A percentile compares a stretch with the other conserved stretches of the same genome.
Conservation (phyloP, 768 basidiomycete species). For the Agaricus subrufescens region DNA sequence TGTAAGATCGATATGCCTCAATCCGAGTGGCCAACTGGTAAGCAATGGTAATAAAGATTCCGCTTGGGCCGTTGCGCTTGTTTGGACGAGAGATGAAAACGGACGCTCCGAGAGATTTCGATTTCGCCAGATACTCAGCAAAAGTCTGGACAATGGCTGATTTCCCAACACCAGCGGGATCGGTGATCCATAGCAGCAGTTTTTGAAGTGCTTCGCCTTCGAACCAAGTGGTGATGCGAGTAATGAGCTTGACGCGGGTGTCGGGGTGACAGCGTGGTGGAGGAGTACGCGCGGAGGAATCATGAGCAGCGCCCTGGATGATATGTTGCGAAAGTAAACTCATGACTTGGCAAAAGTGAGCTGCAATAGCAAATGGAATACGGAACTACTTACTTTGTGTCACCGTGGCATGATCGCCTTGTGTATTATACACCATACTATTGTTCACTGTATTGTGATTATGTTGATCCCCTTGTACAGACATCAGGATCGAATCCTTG, state of each 20-base stretch:
- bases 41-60: not conserved
- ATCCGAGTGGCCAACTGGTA: not conserved
- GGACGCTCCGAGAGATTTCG: not conserved
- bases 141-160: constrained; percentile 4
- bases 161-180: constrained; percentile 10
- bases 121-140: not conserved
- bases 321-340: not conserved
- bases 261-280: not conserved
- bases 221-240: not conserved
- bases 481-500: too few relatives aligned
- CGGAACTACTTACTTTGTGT: too few relatives aligned
- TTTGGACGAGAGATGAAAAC: constrained; percentile 4
- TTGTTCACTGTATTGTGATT: too few relatives aligned
- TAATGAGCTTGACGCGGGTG: not conserved
- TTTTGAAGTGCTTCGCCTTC: not conserved
- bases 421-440: too few relatives aligned
- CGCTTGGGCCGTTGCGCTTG: not conserved
- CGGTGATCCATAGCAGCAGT: constrained; percentile 1
- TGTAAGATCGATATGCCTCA: not conserved
- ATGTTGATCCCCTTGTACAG: too few relatives aligned
- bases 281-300: not conserved
- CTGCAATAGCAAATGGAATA: too few relatives aligned
- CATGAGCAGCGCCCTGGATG: not conserved
- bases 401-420: too few relatives aligned
- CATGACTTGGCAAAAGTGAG: not conserved